Percentiles rank a stretch among this genome's conserved stretches.
Evolutionary conservation across 2,329 filamentous ascomycete genomes (phyloP).

Genomic region (Chalara sp.): DNA sequence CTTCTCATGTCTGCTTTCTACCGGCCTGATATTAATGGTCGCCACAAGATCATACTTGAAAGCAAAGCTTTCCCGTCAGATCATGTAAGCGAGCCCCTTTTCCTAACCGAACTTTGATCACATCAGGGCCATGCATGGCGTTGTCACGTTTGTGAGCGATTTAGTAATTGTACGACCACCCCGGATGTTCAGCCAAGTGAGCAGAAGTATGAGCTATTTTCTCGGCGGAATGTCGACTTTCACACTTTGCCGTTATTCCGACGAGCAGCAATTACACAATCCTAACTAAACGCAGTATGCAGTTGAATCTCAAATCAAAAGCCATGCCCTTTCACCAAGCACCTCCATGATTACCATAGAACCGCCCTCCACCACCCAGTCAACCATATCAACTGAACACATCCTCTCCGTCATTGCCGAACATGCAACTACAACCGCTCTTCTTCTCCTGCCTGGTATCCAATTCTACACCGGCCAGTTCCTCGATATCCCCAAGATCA

Average conservation of each 20-base stretch:
- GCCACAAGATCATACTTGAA: slow-evolving; percentile 72
- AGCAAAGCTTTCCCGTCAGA: slow-evolving; percentile 78
- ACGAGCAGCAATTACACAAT: too few relatives aligned
- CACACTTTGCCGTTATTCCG: too few relatives aligned
- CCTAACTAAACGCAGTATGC: slow-evolving; percentile 50
- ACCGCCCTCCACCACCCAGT: slow-evolving; percentile 41
- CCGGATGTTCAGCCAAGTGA: too few relatives aligned
- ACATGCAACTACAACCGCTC: slow-evolving; percentile 57
- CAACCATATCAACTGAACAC: slow-evolving; percentile 54
- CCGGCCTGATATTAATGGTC: slow-evolving; percentile 48
- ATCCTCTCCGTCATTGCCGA: slow-evolving; percentile 61
- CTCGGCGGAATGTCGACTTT: too few relatives aligned
- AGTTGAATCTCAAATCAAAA: slow-evolving; percentile 66
- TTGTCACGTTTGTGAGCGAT: too few relatives aligned
- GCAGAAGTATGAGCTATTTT: too few relatives aligned
- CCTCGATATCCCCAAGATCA: slow-evolving; percentile 69
- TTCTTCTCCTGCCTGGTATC: slow-evolving; percentile 70
- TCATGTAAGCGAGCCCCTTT: slow-evolving; percentile 49
- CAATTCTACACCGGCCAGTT: slow-evolving; percentile 78
- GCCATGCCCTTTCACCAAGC: slow-evolving; percentile 56
- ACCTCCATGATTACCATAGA: slow-evolving; percentile 65
- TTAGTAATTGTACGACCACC: too few relatives aligned
- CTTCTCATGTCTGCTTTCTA: slow-evolving; percentile 76
- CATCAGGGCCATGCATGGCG: not conserved
- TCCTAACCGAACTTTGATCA: not conserved